These are phyloP conservation scores for Cyclanthera cordifolia DNA, from an alignment of 306 rosid species.

Conservation along the genomic window DNA sequence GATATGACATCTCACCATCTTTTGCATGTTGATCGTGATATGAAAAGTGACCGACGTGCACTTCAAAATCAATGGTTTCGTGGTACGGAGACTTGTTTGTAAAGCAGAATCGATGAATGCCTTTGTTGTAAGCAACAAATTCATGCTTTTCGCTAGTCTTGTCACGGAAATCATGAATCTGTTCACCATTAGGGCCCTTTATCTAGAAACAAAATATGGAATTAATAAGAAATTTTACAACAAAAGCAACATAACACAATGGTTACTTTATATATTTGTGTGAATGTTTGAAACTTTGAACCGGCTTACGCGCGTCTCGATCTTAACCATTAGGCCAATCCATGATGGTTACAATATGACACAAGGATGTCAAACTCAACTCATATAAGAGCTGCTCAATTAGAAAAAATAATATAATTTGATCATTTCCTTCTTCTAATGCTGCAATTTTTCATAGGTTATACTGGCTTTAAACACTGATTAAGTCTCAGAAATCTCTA, in stretches of 20 bases:
- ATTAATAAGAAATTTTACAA: slow-evolving; percentile 7
- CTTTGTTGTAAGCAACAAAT: slow-evolving; percentile 32
- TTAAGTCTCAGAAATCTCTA: background rate
- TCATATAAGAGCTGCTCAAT: background rate
- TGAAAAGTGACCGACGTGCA: slow-evolving; percentile 68
- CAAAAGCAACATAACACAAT: background rate
- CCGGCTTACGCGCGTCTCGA: no score
- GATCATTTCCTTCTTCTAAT: background rate
- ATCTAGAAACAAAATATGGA: slow-evolving; percentile 29
- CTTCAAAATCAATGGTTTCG: slow-evolving; percentile 70
- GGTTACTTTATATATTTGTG: background rate
- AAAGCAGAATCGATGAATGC: slow-evolving; percentile 65
- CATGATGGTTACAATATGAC: no score
- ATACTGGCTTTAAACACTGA: background rate
- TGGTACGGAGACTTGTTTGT: slow-evolving; percentile 70
- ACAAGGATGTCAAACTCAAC: background rate
- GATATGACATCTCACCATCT: slow-evolving; percentile 53
- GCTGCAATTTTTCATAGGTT: background rate
- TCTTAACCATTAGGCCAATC: no score
- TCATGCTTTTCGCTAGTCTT: slow-evolving; percentile 54
- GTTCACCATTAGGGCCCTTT: slow-evolving; percentile 77
- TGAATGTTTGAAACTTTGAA: no score
- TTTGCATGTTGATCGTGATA: slow-evolving; percentile 74
- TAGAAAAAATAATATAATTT: background rate
- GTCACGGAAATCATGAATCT: slow-evolving; percentile 44